Evolutionary conservation across 805 yeast genomes (phyloP), one percentile per base, ranked within the genome.

Genomic region (Ogataea methanolica): DNA sequence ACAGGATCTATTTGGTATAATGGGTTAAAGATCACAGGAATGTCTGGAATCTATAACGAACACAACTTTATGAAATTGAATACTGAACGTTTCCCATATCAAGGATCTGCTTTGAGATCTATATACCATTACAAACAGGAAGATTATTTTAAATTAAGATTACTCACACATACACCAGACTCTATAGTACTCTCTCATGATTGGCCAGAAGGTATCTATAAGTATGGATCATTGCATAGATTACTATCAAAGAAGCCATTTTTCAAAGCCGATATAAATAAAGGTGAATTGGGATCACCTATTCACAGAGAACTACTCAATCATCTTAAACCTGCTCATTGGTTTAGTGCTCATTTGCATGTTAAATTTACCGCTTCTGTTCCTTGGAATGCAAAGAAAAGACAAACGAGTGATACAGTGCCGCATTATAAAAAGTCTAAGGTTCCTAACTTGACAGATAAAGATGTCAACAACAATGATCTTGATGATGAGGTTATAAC

Each of bases 301-400:
- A 71, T 84, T 7, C 79, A 80, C 42, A 73, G 77, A 71, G 67
- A 70, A 19, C 61, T 89, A 15, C 65, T 94, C 54, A 57, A 70
- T 22, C 57, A 60, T 15, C 52, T 88, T 45, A 72, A 68, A 56
- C 98, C 98, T 0, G 52, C 63, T 16, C 71, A 77, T 62, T 94
- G 98, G 99, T 78, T 88, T 50, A 80, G 94, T 55, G 95, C 95
- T 11, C 99, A 94, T 69, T 65, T 94, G 47, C 99, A 94, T 64
- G 89, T 84, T 2, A 70, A 68, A 45, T 94, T 78, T 58, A 71
- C 69, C 6, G 97, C 96, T 0, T 51, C 49, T 0, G 77, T 82
- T 1, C 49, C 58, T 46, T 60, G 51, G 61, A 50, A 38, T 47
- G 55, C 43, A 47, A 50, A 34, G 39, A 51, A 52, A 35, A 47